Evolutionary conservation across 1,284 basidiomycete species (phyloP).

Genomic region (Coriolopsis trogii): DNA sequence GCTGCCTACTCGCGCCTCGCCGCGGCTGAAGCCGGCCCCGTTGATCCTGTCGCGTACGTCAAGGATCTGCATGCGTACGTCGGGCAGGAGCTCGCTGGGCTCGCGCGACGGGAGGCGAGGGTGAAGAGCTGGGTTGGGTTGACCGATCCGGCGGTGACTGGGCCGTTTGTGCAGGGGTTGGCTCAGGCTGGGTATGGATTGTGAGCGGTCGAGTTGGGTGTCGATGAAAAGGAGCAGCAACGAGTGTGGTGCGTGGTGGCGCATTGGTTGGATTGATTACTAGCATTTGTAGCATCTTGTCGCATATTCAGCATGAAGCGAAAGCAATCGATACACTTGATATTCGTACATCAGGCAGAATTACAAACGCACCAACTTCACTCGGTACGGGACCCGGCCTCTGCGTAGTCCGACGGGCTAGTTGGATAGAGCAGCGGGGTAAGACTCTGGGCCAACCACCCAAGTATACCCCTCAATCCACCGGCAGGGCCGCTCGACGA

Average conservation of each 20-base stretch:
- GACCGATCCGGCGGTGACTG: conserved; percentile 38
- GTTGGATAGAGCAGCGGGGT: too few relatives aligned
- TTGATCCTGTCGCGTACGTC: conserved; percentile 65
- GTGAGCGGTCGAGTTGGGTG: not conserved
- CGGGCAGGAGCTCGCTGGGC: conserved; percentile 44
- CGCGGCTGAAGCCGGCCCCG: conserved; percentile 63
- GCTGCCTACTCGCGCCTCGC: conserved; percentile 91
- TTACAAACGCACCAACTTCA: too few relatives aligned
- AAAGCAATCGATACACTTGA: too few relatives aligned
- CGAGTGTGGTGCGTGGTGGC: not conserved
- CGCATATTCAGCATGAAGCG: not conserved
- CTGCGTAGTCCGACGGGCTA: too few relatives aligned
- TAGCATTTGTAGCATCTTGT: too few relatives aligned
- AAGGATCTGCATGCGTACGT: conserved; percentile 57
- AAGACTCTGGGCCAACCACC: too few relatives aligned
- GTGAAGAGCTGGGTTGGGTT: conserved; percentile 41
- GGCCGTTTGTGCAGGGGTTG: conserved; percentile 48
- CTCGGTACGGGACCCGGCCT: too few relatives aligned
- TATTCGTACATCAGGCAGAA: too few relatives aligned
- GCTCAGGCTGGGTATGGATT: conserved; percentile 26
- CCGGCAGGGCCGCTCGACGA: too few relatives aligned
- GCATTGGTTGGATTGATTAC: too few relatives aligned
- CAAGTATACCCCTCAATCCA: too few relatives aligned
- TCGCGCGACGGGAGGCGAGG: conserved; percentile 34
- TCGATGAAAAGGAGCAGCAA: not conserved